phyloP scores from a whole-genome alignment of 1,284 basidiomycete genomes.

The Pterulicium gracile region DNA sequence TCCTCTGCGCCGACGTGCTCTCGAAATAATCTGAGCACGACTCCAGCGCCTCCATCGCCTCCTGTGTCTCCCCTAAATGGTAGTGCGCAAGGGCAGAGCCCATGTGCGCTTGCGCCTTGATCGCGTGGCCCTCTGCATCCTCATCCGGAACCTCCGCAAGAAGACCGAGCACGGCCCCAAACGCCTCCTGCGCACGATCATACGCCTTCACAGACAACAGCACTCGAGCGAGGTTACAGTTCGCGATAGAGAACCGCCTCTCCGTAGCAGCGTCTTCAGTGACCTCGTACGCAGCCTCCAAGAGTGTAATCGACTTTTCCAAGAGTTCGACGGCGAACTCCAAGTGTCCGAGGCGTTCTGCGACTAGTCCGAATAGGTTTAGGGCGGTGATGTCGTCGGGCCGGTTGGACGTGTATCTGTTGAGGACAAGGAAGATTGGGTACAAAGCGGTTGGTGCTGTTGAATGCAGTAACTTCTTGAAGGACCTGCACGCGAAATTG shows the following conservation, averaged over 20 bases:
- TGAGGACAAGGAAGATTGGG: conserved; percentile 74
- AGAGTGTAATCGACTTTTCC: conserved; percentile 54
- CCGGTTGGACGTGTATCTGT: conserved; percentile 61
- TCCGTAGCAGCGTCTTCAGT: conserved; percentile 74
- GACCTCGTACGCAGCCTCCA: conserved; percentile 86
- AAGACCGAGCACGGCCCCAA: conserved; percentile 68
- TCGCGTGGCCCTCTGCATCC: conserved; percentile 17
- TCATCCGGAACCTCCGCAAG: conserved; percentile 39
- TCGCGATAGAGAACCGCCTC: conserved; percentile 72
- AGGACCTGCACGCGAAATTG: conserved; percentile 61
- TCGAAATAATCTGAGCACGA: conserved; percentile 33
- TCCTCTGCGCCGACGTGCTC: conserved; percentile 34
- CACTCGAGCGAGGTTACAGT: conserved; percentile 75
- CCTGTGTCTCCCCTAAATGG: conserved; percentile 51
- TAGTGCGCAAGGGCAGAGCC: conserved; percentile 66
- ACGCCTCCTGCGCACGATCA: conserved; percentile 54
- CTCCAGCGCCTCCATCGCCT: conserved; percentile 59
- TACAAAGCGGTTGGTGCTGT: conserved; percentile 32
- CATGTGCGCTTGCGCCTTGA: conserved; percentile 60
- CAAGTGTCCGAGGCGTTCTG: conserved; percentile 72
- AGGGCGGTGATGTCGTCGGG: conserved; percentile 68
- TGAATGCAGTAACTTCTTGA: conserved; percentile 25
- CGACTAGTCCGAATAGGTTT: conserved; percentile 81
- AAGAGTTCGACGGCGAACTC: conserved; percentile 52
- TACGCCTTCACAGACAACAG: conserved; percentile 52